A percentile compares a stretch with the other conserved stretches of the same genome.
These are phyloP conservation scores for Plasmodium relictum DNA, from an alignment of 169 alveolate species.

Conservation along the genomic window DNA sequence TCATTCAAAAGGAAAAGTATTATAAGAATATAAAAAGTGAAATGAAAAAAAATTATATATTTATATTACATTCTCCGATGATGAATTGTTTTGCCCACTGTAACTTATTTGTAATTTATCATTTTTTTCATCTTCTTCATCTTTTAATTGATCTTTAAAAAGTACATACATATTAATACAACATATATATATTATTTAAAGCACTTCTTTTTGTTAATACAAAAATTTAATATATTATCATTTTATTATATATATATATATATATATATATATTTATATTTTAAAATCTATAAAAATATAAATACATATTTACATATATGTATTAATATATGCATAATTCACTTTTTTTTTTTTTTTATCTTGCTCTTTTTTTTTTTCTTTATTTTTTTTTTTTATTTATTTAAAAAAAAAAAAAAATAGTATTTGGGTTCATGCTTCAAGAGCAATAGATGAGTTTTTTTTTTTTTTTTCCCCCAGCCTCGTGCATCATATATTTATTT, in stretches of 20 bases:
- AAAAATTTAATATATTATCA: not conserved
- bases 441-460: not conserved
- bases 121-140: conserved; percentile 34
- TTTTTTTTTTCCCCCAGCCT: not conserved
- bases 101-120: conserved; percentile 3
- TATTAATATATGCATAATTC: not conserved
- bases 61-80: conserved; percentile 58
- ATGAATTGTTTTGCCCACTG: conserved; percentile 25
- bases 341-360: not conserved
- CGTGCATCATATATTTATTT: too few relatives aligned
- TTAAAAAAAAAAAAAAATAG: conserved; percentile 12
- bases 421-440: conserved; percentile 1
- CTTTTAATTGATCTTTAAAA: conserved; percentile 58
- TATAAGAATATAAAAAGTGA: not conserved
- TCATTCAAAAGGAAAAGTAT: not conserved
- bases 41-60: not conserved
- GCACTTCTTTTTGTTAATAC: not conserved
- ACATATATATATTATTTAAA: not conserved
- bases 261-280: not conserved
- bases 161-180: conserved; percentile 46
- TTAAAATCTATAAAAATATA: not conserved
- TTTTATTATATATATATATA: conserved; percentile 3
- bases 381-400: conserved; percentile 4
- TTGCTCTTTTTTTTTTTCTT: conserved; percentile 5
- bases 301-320: not conserved